Evolutionary conservation across 768 basidiomycete species (phyloP), one percentile per base, ranked within the genome.

Genomic region (Lactarius deliciosus): DNA sequence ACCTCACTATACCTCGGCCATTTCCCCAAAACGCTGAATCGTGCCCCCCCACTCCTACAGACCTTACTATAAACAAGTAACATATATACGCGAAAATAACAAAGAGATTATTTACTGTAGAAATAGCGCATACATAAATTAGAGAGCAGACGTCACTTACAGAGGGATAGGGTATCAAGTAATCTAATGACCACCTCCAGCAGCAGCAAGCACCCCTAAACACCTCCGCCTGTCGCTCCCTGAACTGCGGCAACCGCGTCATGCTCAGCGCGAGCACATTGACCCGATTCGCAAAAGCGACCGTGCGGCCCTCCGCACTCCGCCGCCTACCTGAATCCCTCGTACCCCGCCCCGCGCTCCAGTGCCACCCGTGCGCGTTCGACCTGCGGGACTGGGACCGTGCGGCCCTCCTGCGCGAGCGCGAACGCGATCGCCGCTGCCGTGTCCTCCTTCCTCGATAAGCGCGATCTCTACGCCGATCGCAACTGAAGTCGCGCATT

Each of bases 281-380:
- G 60, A 94, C 84, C 64, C 89, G 76, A 74, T 94, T 94, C 32
- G 88, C 83, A 74, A 95, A 89, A 54, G 84, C 79, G 64, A 91
- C 85, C 9, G 88, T 85, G 13, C 83, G 77, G 3, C 89, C 90
- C 65, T 88, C 83, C 0, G 84, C 77, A 65, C 86, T 90, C 73
- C 81, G 75, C 71, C 81, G 76, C 67, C 77, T 77, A 65, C 76
- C 72, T 20, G 69, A 71, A 20, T 60, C 76, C 76, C 65, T 77
- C 75, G 65, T 77, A 79, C 3, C 85, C 88, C 0, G 86, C 80
- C 0, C 91, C 90, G 54, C 78, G 74, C 70, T 86, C 83, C 45
- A 92, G 73, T 71, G 90, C 83, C 71, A 71, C 70, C 64, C 72
- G 74, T n/a, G 90, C 83, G 3, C 83, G 75, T 9, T 92, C 90